Percentiles rank a stretch among this genome's conserved stretches.
phyloP scores from a whole-genome alignment of 2,329 filamentous ascomycete species.

The Graphilbum ipis-grandicollis region DNA sequence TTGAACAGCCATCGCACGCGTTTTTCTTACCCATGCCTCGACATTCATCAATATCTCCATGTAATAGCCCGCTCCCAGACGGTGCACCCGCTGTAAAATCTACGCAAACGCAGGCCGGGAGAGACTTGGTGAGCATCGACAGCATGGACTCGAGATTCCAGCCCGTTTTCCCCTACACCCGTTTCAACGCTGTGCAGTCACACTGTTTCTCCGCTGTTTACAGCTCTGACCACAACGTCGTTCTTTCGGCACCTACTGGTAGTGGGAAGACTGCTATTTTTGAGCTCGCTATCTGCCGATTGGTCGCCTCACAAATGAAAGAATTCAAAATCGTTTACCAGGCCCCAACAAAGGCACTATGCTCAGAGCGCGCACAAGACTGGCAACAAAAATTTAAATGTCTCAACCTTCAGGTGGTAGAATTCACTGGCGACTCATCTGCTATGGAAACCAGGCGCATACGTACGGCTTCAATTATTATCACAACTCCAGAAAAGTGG shows the following conservation, averaged over 20 bases:
- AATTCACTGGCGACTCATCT: conserved; percentile 70
- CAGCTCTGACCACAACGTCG: conserved; percentile 53
- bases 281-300: conserved; percentile 64
- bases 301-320: conserved; percentile 38
- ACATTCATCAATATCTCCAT: neutral
- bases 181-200: conserved; percentile 73
- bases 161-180: conserved; percentile 50
- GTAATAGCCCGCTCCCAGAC: conserved; percentile 6
- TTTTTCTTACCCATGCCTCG: neutral
- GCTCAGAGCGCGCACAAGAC: conserved; percentile 57
- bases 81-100: neutral
- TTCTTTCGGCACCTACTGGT: conserved; percentile 66
- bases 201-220: conserved; percentile 57
- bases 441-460: conserved; percentile 47
- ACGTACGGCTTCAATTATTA: conserved; percentile 61
- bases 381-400: conserved; percentile 60
- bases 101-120: neutral
- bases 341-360: conserved; percentile 71
- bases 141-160: conserved; percentile 46
- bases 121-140: conserved; percentile 5
- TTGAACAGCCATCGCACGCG: neutral
- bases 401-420: conserved; percentile 51
- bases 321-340: conserved; percentile 72
- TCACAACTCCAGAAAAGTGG: conserved; percentile 85
- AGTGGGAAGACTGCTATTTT: conserved; percentile 73